Conservation (phyloP, 176 grass and related monocot species). For the Paspalum vaginatum region DNA sequence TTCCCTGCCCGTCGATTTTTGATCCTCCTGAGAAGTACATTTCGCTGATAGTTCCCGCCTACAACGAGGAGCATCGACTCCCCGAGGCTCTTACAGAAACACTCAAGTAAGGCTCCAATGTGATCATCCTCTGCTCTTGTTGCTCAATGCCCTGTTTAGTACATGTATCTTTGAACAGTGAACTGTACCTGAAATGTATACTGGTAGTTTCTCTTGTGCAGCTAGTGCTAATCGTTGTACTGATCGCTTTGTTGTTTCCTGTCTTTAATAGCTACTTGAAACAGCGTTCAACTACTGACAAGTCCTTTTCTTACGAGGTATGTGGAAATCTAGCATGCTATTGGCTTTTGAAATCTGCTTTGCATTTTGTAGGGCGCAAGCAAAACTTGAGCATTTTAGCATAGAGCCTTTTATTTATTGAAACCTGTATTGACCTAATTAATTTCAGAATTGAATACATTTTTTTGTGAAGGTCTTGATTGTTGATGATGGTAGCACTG, state of each 20-base stretch:
- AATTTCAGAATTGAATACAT: background rate
- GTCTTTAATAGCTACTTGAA: conserved; percentile 71
- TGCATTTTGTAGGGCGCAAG: background rate
- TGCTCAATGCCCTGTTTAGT: conserved; percentile 2
- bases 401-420: background rate
- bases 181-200: background rate
- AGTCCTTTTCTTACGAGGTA: conserved; percentile 94
- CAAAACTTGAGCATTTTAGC: background rate
- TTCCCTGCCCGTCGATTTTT: conserved; percentile 80
- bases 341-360: background rate
- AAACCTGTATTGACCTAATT: background rate
- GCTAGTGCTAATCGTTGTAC: background rate
- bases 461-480: conserved; percentile 70
- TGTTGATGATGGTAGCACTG: conserved; percentile 94
- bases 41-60: conserved; percentile 84
- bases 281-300: conserved; percentile 57
- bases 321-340: conserved; percentile 22
- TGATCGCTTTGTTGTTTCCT: conserved; percentile 26
- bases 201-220: background rate
- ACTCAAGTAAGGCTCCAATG: conserved; percentile 66
- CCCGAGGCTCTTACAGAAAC: conserved; percentile 70
- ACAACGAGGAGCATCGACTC: conserved; percentile 86
- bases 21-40: conserved; percentile 87
- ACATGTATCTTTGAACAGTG: background rate
- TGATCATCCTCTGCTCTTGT: background rate